Evolutionary conservation across 805 yeast genomes (phyloP), one percentile per base, ranked within the genome.

Genomic region (Hagleromyces aurorensis): DNA sequence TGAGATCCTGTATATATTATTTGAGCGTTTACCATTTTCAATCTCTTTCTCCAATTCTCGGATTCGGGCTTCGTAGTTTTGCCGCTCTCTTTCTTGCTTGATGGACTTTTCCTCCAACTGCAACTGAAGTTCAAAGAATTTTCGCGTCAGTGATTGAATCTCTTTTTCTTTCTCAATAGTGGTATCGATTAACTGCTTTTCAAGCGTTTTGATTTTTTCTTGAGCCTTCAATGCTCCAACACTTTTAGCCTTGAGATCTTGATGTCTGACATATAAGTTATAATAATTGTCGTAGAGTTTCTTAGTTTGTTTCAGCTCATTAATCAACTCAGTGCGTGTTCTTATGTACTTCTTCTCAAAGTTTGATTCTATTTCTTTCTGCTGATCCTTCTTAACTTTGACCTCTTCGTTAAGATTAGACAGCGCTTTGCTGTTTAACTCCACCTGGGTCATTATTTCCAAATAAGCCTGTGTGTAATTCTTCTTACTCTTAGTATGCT

Each of bases 241-340:
- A 11, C 28, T 23, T 8, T 25, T 21, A 7, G 27, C 26, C 15
- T 48, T 51, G 22, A 55, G 37, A 2, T 41, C 48, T 25, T 49
- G 57, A 36, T 60, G 55, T 34, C 52, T 59, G 11, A 40, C 36
- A 19, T 48, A 52, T 17, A 57, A 50, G 16, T 44, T 41, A 29
- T 49, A 55, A 27, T 52, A 59, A 8, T 61, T 54, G 31, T 61
- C 65, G 31, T 51, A 59, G 4, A 59, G 29, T 31, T 44, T 43
- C 30, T 58, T 55, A 4, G 57, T 47, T 24, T 57, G 56, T 31
- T 47, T 49, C 33, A 60, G 40, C 34, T 59, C 64, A 7, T 38
- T 29, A 5, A 54, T 47, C 21, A 59, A 46, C 27, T 60, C 65
- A 15, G 41, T 32, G 19, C 52, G 43, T 5, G 57, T 33, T 5